Percentiles rank a stretch among this genome's conserved stretches.
phyloP scores from a whole-genome alignment of 805 yeast species.

The Ogataea populi-albae region DNA sequence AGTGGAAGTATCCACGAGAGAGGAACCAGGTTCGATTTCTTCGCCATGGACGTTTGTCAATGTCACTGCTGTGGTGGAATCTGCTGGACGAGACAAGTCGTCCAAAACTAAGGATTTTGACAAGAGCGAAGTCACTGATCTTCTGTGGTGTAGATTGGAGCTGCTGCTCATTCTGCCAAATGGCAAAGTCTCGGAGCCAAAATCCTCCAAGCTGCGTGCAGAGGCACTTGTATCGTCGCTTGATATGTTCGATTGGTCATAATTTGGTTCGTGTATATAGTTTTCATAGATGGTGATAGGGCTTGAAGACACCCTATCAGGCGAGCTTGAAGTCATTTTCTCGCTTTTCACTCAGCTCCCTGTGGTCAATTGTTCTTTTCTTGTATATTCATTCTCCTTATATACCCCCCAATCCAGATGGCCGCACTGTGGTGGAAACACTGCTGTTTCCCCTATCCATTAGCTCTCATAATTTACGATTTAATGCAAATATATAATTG shows the following conservation, averaged over 20 bases:
- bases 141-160: conserved; percentile 10
- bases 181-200: background rate
- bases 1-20: background rate
- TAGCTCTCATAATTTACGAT: no score
- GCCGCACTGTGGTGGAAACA: no score
- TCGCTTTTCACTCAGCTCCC: no score
- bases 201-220: background rate
- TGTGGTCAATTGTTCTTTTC: no score
- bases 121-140: conserved; percentile 20
- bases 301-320: conserved; percentile 7
- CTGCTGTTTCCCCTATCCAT: no score
- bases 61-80: conserved; percentile 34
- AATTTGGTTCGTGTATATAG: conserved; percentile 18
- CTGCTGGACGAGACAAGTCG: conserved; percentile 23
- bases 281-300: conserved; percentile 26
- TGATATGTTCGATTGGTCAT: conserved; percentile 6
- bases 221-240: conserved; percentile 4
- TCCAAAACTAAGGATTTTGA: conserved; percentile 19
- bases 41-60: conserved; percentile 16
- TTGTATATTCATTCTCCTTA: no score
- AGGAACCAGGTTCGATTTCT: conserved; percentile 6
- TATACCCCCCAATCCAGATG: no score
- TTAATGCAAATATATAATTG: no score
- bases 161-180: background rate
- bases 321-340: background rate